Evolutionary conservation across 164 flowering plant genomes (phyloP).

Genomic region (Cinnamomum micranthum): DNA sequence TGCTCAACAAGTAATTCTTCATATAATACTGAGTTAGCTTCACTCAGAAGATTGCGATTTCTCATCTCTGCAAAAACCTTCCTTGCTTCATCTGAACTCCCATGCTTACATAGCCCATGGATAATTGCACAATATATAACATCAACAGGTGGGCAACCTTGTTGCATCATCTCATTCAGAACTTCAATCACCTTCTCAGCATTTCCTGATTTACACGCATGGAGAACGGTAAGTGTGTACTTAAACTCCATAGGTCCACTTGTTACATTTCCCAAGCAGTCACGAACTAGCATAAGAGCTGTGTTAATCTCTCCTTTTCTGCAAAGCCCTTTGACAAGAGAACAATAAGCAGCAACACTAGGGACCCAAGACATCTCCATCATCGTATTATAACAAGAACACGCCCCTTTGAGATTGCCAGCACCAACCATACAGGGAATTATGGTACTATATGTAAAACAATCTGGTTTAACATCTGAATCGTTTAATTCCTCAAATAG

Average conservation of each 20-base stretch:
- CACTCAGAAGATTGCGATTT: conserved; percentile 54
- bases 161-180: conserved; percentile 71
- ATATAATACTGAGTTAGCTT: conserved; percentile 59
- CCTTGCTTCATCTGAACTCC: conserved; percentile 76
- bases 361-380: conserved; percentile 53
- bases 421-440: conserved; percentile 58
- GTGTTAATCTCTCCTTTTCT: conserved; percentile 68
- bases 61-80: conserved; percentile 58
- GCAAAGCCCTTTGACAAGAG: conserved; percentile 78
- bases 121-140: conserved; percentile 62
- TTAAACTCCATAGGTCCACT: conserved; percentile 84
- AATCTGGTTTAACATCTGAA: conserved; percentile 46
- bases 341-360: conserved; percentile 56
- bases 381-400: conserved; percentile 57
- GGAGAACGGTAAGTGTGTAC: conserved; percentile 61
- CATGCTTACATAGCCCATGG: conserved; percentile 78
- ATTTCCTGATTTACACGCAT: conserved; percentile 56
- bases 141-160: conserved; percentile 50
- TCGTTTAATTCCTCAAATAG: conserved; percentile 57
- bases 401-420: conserved; percentile 62
- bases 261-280: conserved; percentile 64
- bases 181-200: conserved; percentile 72
- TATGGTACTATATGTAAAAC: conserved; percentile 54
- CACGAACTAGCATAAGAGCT: conserved; percentile 72
- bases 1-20: conserved; percentile 81